phyloP scores from a whole-genome alignment of 345 rosid genomes.

The Acer negundo region DNA sequence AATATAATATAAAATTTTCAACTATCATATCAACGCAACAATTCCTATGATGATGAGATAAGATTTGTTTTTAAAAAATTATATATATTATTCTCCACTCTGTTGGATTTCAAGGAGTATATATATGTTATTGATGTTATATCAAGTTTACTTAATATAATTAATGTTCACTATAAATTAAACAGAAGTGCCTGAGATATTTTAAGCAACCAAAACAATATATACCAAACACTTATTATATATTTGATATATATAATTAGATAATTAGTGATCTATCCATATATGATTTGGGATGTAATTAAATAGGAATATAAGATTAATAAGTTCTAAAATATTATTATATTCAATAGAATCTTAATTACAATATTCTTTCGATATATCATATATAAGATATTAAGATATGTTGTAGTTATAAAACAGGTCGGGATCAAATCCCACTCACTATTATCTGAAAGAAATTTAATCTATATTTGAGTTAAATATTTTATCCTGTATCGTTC shows the following conservation, averaged over 20 bases:
- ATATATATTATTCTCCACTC: conserved; percentile 24
- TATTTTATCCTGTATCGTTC: too few relatives aligned
- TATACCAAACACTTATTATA: neutral
- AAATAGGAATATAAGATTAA: too few relatives aligned
- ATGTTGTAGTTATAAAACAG: neutral
- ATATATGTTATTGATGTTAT: too few relatives aligned
- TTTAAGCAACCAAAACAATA: neutral
- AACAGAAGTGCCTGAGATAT: neutral
- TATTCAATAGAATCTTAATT: neutral
- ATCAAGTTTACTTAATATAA: neutral
- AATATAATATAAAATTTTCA: neutral
- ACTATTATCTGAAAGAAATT: too few relatives aligned
- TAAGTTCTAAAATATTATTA: neutral
- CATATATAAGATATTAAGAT: too few relatives aligned
- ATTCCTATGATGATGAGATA: conserved; percentile 23
- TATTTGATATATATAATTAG: neutral
- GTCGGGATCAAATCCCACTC: too few relatives aligned
- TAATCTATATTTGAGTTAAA: too few relatives aligned
- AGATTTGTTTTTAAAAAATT: neutral
- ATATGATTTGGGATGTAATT: neutral
- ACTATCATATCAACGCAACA: conserved; percentile 17
- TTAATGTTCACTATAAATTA: neutral
- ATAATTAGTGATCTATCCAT: neutral
- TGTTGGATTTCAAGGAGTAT: neutral
- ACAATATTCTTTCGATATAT: neutral